Evolutionary conservation across 2,329 filamentous ascomycete genomes (phyloP).

Genomic region (Dothidotthia symphoricarpi): DNA sequence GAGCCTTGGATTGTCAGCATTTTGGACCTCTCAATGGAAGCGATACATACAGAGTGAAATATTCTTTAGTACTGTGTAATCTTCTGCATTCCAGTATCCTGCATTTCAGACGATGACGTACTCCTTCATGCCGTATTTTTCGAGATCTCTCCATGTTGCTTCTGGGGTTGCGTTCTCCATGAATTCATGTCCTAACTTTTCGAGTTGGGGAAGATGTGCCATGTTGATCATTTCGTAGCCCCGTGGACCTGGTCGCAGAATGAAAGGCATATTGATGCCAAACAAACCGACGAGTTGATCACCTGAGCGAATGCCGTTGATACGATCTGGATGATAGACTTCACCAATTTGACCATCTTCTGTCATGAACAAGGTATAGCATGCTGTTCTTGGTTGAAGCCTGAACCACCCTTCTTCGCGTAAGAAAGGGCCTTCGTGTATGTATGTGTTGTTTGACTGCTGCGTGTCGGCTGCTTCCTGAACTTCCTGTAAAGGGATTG

Average conservation of each 20-base stretch:
- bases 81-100: too few relatives aligned
- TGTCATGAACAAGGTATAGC: not conserved
- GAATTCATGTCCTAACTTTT: constrained; percentile 10
- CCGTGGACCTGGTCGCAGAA: constrained; percentile 3
- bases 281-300: constrained; percentile 15
- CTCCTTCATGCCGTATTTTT: not conserved
- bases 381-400: not conserved
- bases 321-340: constrained; percentile 3
- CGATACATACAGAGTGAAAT: too few relatives aligned
- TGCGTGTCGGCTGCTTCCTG: too few relatives aligned
- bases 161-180: not conserved
- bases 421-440: too few relatives aligned
- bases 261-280: constrained; percentile 17
- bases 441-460: too few relatives aligned
- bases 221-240: constrained; percentile 13
- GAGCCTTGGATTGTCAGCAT: too few relatives aligned
- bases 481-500: too few relatives aligned
- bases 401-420: too few relatives aligned
- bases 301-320: constrained; percentile 1
- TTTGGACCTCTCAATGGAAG: too few relatives aligned
- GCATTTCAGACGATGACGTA: not conserved
- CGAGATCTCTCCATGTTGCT: not conserved
- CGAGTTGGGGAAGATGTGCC: constrained; percentile 3
- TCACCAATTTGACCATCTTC: not conserved
- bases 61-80: too few relatives aligned